phyloP scores from a whole-genome alignment of 257 asterid species.

The Scutellaria baicalensis region DNA sequence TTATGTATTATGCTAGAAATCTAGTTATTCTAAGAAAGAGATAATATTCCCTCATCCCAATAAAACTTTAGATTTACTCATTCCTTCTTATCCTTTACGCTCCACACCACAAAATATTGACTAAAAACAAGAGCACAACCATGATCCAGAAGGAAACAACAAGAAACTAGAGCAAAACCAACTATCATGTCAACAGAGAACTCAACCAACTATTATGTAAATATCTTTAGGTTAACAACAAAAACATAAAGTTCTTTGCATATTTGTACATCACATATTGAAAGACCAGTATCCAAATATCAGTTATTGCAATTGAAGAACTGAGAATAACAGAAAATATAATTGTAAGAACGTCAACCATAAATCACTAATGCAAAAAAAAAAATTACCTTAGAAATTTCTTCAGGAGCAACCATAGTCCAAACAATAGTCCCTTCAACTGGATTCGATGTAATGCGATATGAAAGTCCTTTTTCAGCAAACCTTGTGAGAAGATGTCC shows the following conservation, averaged over 20 bases:
- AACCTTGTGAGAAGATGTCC: constrained; percentile 85
- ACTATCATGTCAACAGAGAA: not conserved
- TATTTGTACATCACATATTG: not conserved
- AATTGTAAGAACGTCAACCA: not conserved
- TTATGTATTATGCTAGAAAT: not conserved
- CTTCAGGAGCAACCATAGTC: constrained; percentile 73
- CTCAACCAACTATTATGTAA: not conserved
- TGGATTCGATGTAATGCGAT: constrained; percentile 69
- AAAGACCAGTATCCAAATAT: not conserved
- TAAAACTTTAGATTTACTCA: not conserved
- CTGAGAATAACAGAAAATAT: not conserved
- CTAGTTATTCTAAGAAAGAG: not conserved
- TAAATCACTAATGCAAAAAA: constrained; percentile 21
- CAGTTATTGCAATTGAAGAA: not conserved
- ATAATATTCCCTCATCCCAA: not conserved
- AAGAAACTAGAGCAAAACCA: constrained; percentile 1
- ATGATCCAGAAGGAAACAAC: not conserved
- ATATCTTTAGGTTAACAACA: not conserved
- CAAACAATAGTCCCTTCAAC: constrained; percentile 68
- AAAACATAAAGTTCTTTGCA: not conserved
- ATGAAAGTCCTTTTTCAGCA: constrained; percentile 73
- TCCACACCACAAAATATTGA: not conserved
- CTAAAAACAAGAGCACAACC: constrained; percentile 3
- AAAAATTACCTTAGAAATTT: constrained; percentile 50
- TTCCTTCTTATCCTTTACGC: constrained; percentile 10